Evolutionary conservation across 2,329 filamentous ascomycete genomes (phyloP), one percentile per base, ranked within the genome.

Genomic region (Aspergillus pseudoterreus): DNA sequence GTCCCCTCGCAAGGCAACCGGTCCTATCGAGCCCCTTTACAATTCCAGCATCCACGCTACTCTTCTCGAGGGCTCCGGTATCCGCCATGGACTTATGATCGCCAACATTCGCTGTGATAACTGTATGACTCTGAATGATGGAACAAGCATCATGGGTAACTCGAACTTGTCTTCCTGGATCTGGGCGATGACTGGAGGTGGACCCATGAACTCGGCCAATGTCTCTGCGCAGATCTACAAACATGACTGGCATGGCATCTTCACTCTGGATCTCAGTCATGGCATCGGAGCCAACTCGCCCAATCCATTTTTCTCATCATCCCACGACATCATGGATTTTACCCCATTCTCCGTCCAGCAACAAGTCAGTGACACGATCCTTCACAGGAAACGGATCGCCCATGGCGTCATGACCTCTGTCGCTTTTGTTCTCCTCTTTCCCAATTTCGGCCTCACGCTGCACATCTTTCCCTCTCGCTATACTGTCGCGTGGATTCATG

Each of bases 61-160:
- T 35, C 73, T 86, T 9, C 75, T 86, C 3, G 76, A 71, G 0
- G 84, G 84, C 43, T 85, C 82, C 41, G 83, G 83, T 41, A 70
- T 87, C 35, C 61, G 65, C 19, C 59, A 71, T 42, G 75, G 70
- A 49, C 69, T 72, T 15, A 84, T 87, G 78, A 73, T 77, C 8
- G 84, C 83, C 57, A 86, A 86, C 58, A 71, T 87, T 43, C 62
- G 63, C 41, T 72, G 70, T 47, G 60, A 68, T 43, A 66, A 54
- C 52, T 68, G 65, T 48, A 53, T 64, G 45, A 51, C 46, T 2
- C 24, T 54, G 39, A 15, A 11, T 24, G 51, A 45, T 61, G 65
- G 64, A 33, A 44, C 50, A 15, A 54, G 46, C 42, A 48, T 36
- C 47, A 50, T 30, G 59, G 59, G 55, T 46, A 46, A 53, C 4